Conservation (phyloP, 257 asterid genomes). For the Rubia yunnanensis region DNA sequence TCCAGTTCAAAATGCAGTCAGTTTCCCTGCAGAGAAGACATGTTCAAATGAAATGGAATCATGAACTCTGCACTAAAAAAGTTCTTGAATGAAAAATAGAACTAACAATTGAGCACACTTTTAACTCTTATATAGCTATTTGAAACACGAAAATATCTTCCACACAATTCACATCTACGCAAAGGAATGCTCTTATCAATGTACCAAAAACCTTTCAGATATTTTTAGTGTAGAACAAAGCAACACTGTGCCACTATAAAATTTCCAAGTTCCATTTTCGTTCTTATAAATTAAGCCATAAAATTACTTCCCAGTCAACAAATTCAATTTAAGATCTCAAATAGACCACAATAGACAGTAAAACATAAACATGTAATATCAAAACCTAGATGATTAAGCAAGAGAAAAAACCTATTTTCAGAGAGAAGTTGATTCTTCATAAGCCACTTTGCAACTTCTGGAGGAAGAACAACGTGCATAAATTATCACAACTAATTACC, state of each 20-base stretch:
- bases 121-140: background rate
- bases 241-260: too few species aligned
- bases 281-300: background rate
- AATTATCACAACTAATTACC: too few species aligned
- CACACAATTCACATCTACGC: background rate
- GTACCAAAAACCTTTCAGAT: background rate
- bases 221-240: too few species aligned
- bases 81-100: background rate
- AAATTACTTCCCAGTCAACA: background rate
- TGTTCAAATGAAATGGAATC: background rate
- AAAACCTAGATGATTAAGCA: too few species aligned
- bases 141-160: background rate
- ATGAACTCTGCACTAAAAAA: too few species aligned
- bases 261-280: too few species aligned
- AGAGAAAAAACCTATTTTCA: too few species aligned
- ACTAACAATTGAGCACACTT: background rate
- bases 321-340: too few species aligned
- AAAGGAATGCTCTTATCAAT: background rate
- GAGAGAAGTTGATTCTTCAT: conserved; percentile 40
- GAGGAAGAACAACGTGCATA: conserved; percentile 44
- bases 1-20: background rate
- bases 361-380: too few species aligned
- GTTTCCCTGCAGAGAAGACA: background rate
- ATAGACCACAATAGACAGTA: too few species aligned
- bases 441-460: conserved; percentile 40